phyloP scores from a whole-genome alignment of 2,329 filamentous ascomycete genomes.

The Aureobasidium sp. region DNA sequence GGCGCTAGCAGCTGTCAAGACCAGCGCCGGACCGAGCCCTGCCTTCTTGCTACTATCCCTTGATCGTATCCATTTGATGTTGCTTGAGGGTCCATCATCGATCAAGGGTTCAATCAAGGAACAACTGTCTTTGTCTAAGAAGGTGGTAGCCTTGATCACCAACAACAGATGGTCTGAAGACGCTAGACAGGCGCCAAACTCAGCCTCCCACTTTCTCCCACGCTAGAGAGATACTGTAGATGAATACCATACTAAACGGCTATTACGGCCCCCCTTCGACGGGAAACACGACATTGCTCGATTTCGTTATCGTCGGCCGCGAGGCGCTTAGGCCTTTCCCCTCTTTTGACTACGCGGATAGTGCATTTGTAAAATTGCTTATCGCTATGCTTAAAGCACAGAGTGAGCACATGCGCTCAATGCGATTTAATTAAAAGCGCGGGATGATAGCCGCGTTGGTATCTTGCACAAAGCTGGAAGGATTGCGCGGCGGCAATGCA shows the following conservation, averaged over 20 bases:
- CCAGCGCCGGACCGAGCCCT: background rate
- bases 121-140: background rate
- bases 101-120: background rate
- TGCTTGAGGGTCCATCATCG: background rate
- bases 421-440: constrained; percentile 13
- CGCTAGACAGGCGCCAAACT: background rate
- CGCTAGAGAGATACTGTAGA: constrained; percentile 14
- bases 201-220: background rate
- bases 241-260: constrained; percentile 3
- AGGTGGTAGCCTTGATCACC: background rate
- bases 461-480: background rate
- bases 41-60: background rate
- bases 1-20: constrained; percentile 12
- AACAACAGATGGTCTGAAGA: no score
- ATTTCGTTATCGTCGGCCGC: constrained; percentile 12
- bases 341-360: constrained; percentile 2
- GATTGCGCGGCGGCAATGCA: background rate
- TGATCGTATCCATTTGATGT: no score
- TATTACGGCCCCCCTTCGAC: constrained; percentile 8
- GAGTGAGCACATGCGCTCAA: background rate
- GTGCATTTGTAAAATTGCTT: background rate
- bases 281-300: constrained; percentile 11
- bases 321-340: constrained; percentile 1
- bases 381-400: constrained; percentile 5
- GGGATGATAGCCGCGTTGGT: background rate